Evolutionary conservation across 2,329 filamentous ascomycete species (phyloP).

Genomic region (Waltergamsia citrina): DNA sequence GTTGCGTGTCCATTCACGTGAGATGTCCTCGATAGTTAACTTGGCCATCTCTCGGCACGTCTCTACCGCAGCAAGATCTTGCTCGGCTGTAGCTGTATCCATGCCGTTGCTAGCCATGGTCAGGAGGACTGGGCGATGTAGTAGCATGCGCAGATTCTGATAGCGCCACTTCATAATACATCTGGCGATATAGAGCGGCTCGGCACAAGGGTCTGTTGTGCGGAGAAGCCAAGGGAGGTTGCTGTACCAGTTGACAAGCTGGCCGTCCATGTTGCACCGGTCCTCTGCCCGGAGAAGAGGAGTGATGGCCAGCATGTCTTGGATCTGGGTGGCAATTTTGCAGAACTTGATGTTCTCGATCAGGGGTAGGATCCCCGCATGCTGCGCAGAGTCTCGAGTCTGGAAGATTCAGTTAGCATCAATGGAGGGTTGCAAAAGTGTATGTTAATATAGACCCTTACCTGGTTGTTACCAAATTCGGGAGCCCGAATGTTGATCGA

Average conservation of each 20-base stretch:
- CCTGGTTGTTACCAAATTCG: constrained; percentile 37
- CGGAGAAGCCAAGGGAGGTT: constrained; percentile 57
- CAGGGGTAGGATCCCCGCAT: constrained; percentile 59
- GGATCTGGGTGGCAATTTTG: constrained; percentile 68
- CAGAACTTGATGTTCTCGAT: constrained; percentile 73
- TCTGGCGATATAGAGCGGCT: constrained; percentile 59
- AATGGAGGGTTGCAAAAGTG: not conserved
- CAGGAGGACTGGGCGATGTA: constrained; percentile 64
- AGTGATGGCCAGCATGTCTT: constrained; percentile 63
- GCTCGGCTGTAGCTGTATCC: constrained; percentile 39
- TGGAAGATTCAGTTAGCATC: constrained; percentile 5
- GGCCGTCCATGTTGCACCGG: constrained; percentile 54
- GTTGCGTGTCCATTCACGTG: constrained; percentile 59
- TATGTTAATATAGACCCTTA: constrained; percentile 6
- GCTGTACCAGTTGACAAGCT: constrained; percentile 64
- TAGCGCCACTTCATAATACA: constrained; percentile 78
- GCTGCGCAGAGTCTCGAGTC: constrained; percentile 40
- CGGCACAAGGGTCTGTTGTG: constrained; percentile 57
- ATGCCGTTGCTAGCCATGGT: constrained; percentile 46
- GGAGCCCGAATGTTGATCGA: constrained; percentile 59
- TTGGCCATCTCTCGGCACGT: constrained; percentile 61
- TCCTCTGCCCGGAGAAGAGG: constrained; percentile 60
- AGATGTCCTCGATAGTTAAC: constrained; percentile 64
- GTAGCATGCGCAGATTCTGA: constrained; percentile 66
- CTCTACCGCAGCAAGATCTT: constrained; percentile 59